Conservation (phyloP, 139 green algal species). For the Monoraphidium neglectum region DNA sequence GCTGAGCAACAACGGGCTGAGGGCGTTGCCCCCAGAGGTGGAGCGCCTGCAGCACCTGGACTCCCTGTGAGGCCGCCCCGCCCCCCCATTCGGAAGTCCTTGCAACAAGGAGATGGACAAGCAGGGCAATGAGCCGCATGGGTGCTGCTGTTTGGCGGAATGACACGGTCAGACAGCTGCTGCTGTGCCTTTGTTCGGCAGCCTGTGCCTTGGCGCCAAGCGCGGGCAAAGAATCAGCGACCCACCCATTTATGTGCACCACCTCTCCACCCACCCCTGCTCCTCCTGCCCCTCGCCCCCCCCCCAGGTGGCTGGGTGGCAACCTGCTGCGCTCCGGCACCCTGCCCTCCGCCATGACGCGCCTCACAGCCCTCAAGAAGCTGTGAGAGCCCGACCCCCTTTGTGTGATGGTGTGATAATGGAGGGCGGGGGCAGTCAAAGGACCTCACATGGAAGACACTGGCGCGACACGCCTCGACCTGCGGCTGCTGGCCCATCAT, state of each 20-base stretch:
- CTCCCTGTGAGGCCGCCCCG: constrained; percentile 32
- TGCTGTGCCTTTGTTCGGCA: neutral
- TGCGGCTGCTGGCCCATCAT: neutral
- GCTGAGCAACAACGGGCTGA: constrained; percentile 48
- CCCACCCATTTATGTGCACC: no score
- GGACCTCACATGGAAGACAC: neutral
- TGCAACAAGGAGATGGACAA: neutral
- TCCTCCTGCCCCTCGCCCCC: neutral
- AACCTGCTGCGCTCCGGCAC: constrained; percentile 19
- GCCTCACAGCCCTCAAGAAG: constrained; percentile 22
- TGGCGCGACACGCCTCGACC: neutral
- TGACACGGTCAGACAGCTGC: neutral
- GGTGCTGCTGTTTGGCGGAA: neutral
- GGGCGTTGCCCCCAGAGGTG: constrained; percentile 31
- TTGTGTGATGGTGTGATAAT: neutral
- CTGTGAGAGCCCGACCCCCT: constrained; percentile 1
- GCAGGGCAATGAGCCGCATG: neutral
- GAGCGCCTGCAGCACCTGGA: constrained; percentile 29
- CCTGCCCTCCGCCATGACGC: neutral
- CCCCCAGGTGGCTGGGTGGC: constrained; percentile 25
- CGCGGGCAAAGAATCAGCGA: neutral
- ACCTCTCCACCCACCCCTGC: neutral
- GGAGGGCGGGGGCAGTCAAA: no score
- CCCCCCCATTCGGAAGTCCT: neutral
- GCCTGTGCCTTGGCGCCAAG: neutral